Base-by-base conservation (phyloP, 2,329 filamentous ascomycete species). In the Botryotinia calthae region DNA sequence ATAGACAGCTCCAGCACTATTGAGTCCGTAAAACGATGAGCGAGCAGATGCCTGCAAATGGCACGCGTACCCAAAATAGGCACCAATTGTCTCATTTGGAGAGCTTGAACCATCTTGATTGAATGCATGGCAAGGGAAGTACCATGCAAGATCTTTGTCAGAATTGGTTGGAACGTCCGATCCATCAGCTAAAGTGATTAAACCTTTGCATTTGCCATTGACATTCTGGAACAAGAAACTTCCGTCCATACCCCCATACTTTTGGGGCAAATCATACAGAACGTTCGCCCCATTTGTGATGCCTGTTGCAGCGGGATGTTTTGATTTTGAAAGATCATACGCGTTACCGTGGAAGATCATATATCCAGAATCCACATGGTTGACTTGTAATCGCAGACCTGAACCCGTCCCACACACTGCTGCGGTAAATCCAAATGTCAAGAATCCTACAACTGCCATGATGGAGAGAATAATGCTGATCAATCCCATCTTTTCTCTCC, bases 191-290 rank as follows among this genome's bases (percentile, higher is more conserved):
- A 86, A 82, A 0, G 89, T 97, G 80, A 99, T 97, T 72, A 98
- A 83, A 16, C 88, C 92, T 84, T 98, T 99, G 87, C 96, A 99
- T 75, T 92, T 93, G 65, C 96, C 97, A 78, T 99, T 99, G 82
- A 99, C 96, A 77, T 98, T 97, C 81, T 99, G 96, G 84, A 99
- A 99, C 80, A 99, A 84, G 81, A 99, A 99, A 80, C 95, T 98
- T 73, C 93, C 95, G 81, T 99, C 97, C 82, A 93, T 88, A n/a
- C 95, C 96, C 72, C 90, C 91, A 78, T 95, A 89, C 80, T 93
- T 93, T 77, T 91, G 88, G 1, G 91, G 87, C n/a, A 97, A 84
- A 81, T 98, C 94, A 79, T 90, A 98, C 22, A 99, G 85, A 37
- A 99, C 90, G 79, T 98, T 98, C 40, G 92, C 86, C 44, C 87